Percentiles rank a stretch among this genome's conserved stretches.
Evolutionary conservation across 306 rosid genomes (phyloP).

Genomic region (Quercus cerris): DNA sequence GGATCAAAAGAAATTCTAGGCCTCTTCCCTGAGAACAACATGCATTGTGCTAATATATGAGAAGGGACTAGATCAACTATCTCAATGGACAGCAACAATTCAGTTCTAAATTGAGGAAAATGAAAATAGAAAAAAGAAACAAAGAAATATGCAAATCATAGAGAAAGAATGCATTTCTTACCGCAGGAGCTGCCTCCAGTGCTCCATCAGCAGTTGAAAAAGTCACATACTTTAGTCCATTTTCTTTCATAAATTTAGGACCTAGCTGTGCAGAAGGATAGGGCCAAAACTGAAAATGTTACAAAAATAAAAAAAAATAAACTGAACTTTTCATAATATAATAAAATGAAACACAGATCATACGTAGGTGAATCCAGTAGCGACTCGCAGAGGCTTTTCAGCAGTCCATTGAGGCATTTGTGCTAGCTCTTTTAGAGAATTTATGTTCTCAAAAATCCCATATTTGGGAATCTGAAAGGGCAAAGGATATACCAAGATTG

Average conservation of each 20-base stretch:
- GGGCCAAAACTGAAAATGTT: constrained; percentile 9
- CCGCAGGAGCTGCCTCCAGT: constrained; percentile 98
- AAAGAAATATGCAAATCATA: too few relatives aligned
- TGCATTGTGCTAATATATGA: neutral
- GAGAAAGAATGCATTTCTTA: constrained; percentile 31
- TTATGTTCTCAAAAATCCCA: constrained; percentile 83
- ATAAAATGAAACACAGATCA: constrained; percentile 12
- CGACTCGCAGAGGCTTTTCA: constrained; percentile 81
- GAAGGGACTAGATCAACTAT: neutral
- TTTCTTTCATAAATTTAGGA: constrained; percentile 81
- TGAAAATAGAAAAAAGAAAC: neutral
- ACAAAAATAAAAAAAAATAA: neutral
- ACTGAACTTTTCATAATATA: neutral
- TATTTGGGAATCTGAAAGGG: constrained; percentile 78
- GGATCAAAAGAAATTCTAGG: neutral
- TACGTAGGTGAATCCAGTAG: constrained; percentile 93
- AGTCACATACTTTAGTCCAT: constrained; percentile 64
- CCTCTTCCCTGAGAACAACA: neutral
- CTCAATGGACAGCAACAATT: neutral
- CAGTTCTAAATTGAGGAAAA: neutral
- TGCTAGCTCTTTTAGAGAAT: constrained; percentile 71
- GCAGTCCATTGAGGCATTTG: constrained; percentile 89
- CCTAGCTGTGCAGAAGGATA: constrained; percentile 60
- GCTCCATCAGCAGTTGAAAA: constrained; percentile 50
- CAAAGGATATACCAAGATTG: neutral